Conservation (phyloP, 108 stramenopile species). For the Cylindrotheca fusiformis region DNA sequence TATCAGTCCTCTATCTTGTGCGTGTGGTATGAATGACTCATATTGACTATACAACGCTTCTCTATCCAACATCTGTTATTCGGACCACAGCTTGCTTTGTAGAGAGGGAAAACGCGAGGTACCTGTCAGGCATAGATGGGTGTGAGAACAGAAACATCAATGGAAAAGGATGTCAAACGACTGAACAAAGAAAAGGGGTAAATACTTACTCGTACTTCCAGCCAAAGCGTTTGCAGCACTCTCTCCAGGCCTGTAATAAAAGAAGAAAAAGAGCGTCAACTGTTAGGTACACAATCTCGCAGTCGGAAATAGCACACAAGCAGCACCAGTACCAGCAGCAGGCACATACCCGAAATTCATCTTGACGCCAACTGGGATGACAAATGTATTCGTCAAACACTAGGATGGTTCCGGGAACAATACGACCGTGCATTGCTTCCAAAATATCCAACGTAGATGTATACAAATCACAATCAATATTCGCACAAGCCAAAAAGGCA, state of each 20-base stretch:
- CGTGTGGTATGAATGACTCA: too few species aligned
- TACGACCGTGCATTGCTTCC: slow-evolving; percentile 69
- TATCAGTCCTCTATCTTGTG: too few species aligned
- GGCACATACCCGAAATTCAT: slow-evolving; percentile 59
- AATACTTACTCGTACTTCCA: slow-evolving; percentile 89
- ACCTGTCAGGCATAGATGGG: too few species aligned
- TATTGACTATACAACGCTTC: too few species aligned
- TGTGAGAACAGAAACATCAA: too few species aligned
- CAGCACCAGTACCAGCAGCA: background rate
- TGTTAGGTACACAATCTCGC: background rate
- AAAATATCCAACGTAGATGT: slow-evolving; percentile 74
- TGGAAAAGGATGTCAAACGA: too few species aligned
- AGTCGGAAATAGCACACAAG: background rate
- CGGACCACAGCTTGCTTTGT: slow-evolving; percentile 84
- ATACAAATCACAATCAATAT: slow-evolving; percentile 88
- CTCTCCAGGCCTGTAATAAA: slow-evolving; percentile 54
- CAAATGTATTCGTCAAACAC: slow-evolving; percentile 86
- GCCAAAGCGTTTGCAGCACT: slow-evolving; percentile 85
- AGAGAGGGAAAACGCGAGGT: slow-evolving; percentile 76
- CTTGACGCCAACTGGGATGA: slow-evolving; percentile 84
- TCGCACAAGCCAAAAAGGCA: slow-evolving; percentile 76
- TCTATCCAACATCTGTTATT: slow-evolving; percentile 37
- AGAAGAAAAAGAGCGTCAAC: background rate
- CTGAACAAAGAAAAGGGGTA: too few species aligned
- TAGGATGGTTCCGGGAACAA: slow-evolving; percentile 76